A percentile compares a stretch with the other conserved stretches of the same genome.
Evolutionary conservation across 768 basidiomycete genomes (phyloP).

Genomic region (Lyophyllum decastes): DNA sequence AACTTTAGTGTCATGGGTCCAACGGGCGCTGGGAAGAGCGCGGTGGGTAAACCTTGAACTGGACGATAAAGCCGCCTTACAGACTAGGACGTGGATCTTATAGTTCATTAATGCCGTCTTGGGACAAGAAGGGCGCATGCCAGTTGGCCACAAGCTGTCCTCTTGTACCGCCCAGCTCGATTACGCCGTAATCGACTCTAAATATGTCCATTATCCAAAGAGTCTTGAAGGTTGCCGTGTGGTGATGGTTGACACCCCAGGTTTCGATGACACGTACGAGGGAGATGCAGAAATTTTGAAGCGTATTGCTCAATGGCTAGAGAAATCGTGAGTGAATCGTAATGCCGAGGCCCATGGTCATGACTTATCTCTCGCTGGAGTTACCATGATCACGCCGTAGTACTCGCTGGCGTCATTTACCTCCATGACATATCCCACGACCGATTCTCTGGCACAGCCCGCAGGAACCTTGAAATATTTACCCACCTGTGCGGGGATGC

Average conservation of each 20-base stretch:
- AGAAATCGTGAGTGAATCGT: not conserved
- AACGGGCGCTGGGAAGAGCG: slow-evolving; percentile 22
- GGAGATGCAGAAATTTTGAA: slow-evolving; percentile 19
- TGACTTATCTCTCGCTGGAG: not conserved
- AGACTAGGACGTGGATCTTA: not conserved
- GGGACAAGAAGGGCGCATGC: not conserved
- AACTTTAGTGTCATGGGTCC: slow-evolving; percentile 20
- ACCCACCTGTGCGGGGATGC: slow-evolving; percentile 1
- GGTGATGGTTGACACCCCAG: slow-evolving; percentile 23
- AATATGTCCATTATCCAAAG: not conserved
- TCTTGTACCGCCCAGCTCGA: not conserved
- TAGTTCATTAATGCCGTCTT: slow-evolving; percentile 20
- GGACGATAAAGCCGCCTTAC: not conserved
- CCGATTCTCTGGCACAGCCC: not conserved
- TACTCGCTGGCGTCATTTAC: slow-evolving; percentile 7
- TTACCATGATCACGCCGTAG: not conserved
- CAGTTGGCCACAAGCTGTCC: not conserved
- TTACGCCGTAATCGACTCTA: not conserved
- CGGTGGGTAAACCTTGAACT: slow-evolving; percentile 3
- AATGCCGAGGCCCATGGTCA: not conserved
- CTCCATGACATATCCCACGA: slow-evolving; percentile 6
- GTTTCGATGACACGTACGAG: slow-evolving; percentile 20
- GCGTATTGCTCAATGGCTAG: slow-evolving; percentile 20
- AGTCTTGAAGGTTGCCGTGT: slow-evolving; percentile 4
- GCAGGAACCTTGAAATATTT: slow-evolving; percentile 1